Evolutionary conservation across 768 basidiomycete species (phyloP).

Genomic region (Trametes punicea): DNA sequence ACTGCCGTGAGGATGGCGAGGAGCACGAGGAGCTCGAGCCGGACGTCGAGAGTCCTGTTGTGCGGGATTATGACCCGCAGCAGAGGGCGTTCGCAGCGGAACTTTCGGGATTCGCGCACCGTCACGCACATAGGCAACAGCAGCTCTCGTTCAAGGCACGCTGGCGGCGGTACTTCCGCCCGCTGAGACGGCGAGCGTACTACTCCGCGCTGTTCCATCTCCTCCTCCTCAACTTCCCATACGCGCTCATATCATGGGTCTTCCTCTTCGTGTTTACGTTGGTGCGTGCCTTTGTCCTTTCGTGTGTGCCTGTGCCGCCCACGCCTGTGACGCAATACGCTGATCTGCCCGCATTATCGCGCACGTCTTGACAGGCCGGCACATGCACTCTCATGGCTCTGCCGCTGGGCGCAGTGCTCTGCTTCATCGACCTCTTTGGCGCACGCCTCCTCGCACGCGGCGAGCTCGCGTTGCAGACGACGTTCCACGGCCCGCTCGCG

Average conservation of each 20-base stretch:
- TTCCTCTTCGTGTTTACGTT: slow-evolving; percentile 79
- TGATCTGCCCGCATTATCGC: background rate
- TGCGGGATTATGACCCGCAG: slow-evolving; percentile 13
- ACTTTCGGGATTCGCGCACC: slow-evolving; percentile 13
- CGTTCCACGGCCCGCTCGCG: slow-evolving; percentile 65
- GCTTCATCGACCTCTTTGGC: slow-evolving; percentile 74
- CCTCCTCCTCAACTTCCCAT: slow-evolving; percentile 73
- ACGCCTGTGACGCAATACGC: slow-evolving; percentile 2
- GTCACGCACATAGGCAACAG: slow-evolving; percentile 4
- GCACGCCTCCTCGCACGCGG: slow-evolving; percentile 68
- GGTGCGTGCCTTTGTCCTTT: slow-evolving; percentile 40
- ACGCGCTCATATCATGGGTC: slow-evolving; percentile 72
- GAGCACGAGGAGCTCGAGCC: slow-evolving; percentile 24
- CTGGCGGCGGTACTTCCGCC: slow-evolving; percentile 64
- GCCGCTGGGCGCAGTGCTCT: slow-evolving; percentile 72
- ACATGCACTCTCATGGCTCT: slow-evolving; percentile 78
- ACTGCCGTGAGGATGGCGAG: slow-evolving; percentile 26
- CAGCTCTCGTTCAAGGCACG: slow-evolving; percentile 22
- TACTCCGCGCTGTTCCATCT: slow-evolving; percentile 68
- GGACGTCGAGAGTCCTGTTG: slow-evolving; percentile 16
- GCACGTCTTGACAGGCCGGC: slow-evolving; percentile 49
- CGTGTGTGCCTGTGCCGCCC: background rate
- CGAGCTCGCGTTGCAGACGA: slow-evolving; percentile 69
- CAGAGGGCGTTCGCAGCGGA: slow-evolving; percentile 20
- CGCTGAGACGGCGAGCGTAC: slow-evolving; percentile 53